Evolutionary conservation across 306 rosid genomes (phyloP), one percentile per base, ranked within the genome.

Genomic region (Gastrolobium bilobum): DNA sequence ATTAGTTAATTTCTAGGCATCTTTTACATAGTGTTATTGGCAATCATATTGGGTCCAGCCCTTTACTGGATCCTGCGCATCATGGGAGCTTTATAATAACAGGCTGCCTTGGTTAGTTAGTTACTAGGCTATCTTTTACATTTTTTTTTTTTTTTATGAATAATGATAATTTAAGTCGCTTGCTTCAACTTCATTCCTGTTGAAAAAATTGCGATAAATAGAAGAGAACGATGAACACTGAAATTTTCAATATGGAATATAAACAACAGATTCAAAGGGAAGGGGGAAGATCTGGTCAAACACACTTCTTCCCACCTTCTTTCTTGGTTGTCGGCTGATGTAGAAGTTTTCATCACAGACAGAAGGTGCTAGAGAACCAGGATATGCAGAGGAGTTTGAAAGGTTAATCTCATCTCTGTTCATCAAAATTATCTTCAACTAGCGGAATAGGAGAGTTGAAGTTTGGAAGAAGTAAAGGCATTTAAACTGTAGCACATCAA

Each of bases 331-430:
- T 38, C 4, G 8, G 71, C 31, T 26, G 58, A 13, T 58, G 57
- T 10, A n/a, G 20, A 43, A 58, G 0, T 31, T 73, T 40, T n/a
- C 7, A 6, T 5, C 59, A 43, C 20, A 7, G 37, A 15, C 37
- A 44, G 5, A 3, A n/a, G 48, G 4, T 44, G 59, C 70, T 46
- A 61, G 58, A 71, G 72, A 71, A 71, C 30, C 43, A 4, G 71
- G 77, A 59, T 48, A 43, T 60, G 64, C 34, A 59, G 70, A 57
- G 70, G 53, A 68, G 71, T 78, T 15, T 48, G 64, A 47, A 59
- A 60, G 52, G 65, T 29, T 71, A 56, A 60, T 59, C 71, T 26
- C 54, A 69, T 79, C 43, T 69, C 34, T 70, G 63, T 69, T 69
- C 72, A 70, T n/a, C 58, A 38, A 38, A n/a, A 51, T 43, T 29